Evolutionary conservation across 2,329 filamentous ascomycete genomes (phyloP).

Genomic region (Coleophoma cylindrospora): DNA sequence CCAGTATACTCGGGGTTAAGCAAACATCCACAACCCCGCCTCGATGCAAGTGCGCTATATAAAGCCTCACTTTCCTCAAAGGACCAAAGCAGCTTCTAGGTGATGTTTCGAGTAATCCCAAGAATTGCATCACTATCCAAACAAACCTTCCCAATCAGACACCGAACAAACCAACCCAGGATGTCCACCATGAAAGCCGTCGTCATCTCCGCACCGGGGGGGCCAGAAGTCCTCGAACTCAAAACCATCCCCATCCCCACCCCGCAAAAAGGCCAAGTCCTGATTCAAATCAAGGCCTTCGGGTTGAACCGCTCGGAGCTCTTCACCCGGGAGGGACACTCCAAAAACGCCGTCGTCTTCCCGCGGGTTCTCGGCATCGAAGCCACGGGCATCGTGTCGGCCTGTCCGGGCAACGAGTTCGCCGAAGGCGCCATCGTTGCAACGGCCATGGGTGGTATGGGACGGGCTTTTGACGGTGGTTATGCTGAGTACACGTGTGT

Average conservation of each 20-base stretch:
- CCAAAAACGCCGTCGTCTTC: constrained; percentile 8
- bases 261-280: constrained; percentile 55
- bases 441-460: constrained; percentile 44
- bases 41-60: no score
- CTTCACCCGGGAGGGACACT: constrained; percentile 29
- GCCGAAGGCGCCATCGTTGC: constrained; percentile 34
- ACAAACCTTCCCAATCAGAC: background rate
- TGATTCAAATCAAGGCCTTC: constrained; percentile 74
- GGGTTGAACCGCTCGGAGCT: constrained; percentile 84
- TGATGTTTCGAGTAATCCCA: background rate
- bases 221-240: background rate
- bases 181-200: background rate
- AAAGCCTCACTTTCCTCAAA: no score
- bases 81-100: background rate
- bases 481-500: constrained; percentile 45
- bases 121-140: background rate
- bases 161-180: no score
- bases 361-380: constrained; percentile 19
- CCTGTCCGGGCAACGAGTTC: constrained; percentile 25
- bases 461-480: constrained; percentile 39
- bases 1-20: no score
- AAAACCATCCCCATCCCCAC: constrained; percentile 3
- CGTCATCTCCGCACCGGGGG: background rate
- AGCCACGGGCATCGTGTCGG: constrained; percentile 10
- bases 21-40: no score